Evolutionary conservation across 1,284 basidiomycete genomes (phyloP), one percentile per base, ranked within the genome.

Genomic region (Rhodotorula glutinis): DNA sequence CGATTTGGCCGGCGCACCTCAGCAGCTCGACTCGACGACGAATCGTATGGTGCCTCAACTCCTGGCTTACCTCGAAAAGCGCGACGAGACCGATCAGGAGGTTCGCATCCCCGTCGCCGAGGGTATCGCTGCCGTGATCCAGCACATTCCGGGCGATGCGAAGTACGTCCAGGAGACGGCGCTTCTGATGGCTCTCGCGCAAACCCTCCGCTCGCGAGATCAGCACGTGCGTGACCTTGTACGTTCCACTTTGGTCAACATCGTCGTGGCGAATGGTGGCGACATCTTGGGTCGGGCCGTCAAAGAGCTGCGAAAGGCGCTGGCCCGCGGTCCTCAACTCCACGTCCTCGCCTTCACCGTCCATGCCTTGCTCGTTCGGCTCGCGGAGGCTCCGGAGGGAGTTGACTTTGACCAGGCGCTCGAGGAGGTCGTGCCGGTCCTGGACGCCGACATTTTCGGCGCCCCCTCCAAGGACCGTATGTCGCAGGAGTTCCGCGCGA

Each of bases 371-470:
- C 82, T 98, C 25, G 85, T 88, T 13, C 86, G 92, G 66, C 64
- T 79, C 47, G 84, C 91, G 58, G 93, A 91, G 1, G 76, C 79
- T 43, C 77, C 84, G 1, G 81, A 82, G 2, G 86, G 88, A 4
- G 77, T 65, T 60, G 83, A 83, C 52, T 83, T 97, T 1, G 92
- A 96, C 74, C 83, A 84, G 25, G 88, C 89, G 68, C 87, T 94
- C 54, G 83, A 84, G 46, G 88, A 91, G 72, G 82, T 91, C 2
- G 87, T 89, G 0, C 85, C 90, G 75, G 82, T 97, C 44, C 88
- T 92, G 3, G 87, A 90, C 1, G 95, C 98, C 76, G 95, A 98
- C 64, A 85, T 98, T 61, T 98, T 98, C 76, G 95, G 95, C 21
- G 87, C 92, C 75, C 94, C 92, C 0, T 91, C 90, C 16, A 91